Evolutionary conservation across 176 grass and related monocot species (phyloP).

Genomic region (Luzula sylvatica): DNA sequence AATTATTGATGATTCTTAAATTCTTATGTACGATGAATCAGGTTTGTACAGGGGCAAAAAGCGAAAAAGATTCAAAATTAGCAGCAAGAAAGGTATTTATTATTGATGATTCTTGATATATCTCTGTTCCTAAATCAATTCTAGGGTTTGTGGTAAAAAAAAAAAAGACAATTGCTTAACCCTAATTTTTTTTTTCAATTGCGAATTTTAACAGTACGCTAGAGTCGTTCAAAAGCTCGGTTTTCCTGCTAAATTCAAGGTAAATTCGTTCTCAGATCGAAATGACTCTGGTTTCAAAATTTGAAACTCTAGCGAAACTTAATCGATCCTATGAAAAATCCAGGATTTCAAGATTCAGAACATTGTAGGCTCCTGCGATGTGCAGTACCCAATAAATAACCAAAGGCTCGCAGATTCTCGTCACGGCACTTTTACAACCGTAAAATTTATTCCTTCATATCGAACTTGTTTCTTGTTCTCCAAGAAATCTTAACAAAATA

Average conservation of each 20-base stretch:
- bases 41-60: constrained; percentile 80
- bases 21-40: not conserved
- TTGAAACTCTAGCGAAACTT: not conserved
- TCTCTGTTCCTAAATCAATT: too few species aligned
- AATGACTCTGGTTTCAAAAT: not conserved
- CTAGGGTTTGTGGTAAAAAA: not conserved
- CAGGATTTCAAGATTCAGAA: constrained; percentile 41
- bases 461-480: too few species aligned
- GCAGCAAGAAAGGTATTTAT: constrained; percentile 16
- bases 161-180: not conserved
- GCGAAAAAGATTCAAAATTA: constrained; percentile 53
- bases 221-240: constrained; percentile 32
- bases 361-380: constrained; percentile 29
- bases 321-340: not conserved
- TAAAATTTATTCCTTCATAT: constrained; percentile 12
- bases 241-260: constrained; percentile 28
- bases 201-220: constrained; percentile 22
- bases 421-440: constrained; percentile 23
- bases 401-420: constrained; percentile 7
- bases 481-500: too few species aligned
- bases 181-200: not conserved
- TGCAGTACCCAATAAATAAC: constrained; percentile 16
- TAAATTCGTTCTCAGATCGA: not conserved
- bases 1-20: not conserved
- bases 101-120: not conserved